Evolutionary conservation across 305 asterid species (phyloP), one percentile per base, ranked within the genome.

Genomic region (Fraxinus nigra): DNA sequence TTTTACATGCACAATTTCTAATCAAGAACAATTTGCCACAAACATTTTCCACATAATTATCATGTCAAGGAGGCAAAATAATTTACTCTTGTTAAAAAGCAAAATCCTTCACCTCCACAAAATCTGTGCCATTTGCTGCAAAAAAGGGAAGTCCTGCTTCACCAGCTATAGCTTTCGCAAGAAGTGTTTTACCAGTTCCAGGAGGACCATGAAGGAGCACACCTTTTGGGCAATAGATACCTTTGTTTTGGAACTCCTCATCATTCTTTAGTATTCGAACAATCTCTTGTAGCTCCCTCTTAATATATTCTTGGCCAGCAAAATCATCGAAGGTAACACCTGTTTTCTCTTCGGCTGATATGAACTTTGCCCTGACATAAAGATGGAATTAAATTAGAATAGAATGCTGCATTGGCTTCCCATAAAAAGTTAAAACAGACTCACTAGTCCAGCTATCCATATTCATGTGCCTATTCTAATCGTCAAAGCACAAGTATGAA

Each of bases 161-260:
- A 72, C 99, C 99, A 87, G 99, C 99, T 84, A 96, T 96, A 81
- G 99, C 99, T 90, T 94, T 95, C 79, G 99, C 99, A 65, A 95
- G 91, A 87, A 96, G 98, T 79, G 99, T 96, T 93, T 96, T 96
- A 84, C 99, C 99, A 86, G 99, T 96, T 82, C 99, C 99, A 78
- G 99, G 99, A 83, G 99, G 99, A 76, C 99, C 99, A 85, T 96
- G 97, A 76, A 96, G 97, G 54, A 96, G 99, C 87, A 96, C 99
- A 63, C 99, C 99, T 90, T 93, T 96, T 61, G 99, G 99, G 89
- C 99, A 96, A 83, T 96, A 96, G 82, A 96, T 96, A 72, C 99
- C 99, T 88, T 92, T 94, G 81, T 90, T 89, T 89, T 92, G 98
- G 85, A 88, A 96, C 86, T 93, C 98, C 87, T 93, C 99, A 28